These are phyloP conservation scores for Aspergillus transmontanensis DNA, from an alignment of 2,329 filamentous ascomycete genomes.

Conservation along the genomic window DNA sequence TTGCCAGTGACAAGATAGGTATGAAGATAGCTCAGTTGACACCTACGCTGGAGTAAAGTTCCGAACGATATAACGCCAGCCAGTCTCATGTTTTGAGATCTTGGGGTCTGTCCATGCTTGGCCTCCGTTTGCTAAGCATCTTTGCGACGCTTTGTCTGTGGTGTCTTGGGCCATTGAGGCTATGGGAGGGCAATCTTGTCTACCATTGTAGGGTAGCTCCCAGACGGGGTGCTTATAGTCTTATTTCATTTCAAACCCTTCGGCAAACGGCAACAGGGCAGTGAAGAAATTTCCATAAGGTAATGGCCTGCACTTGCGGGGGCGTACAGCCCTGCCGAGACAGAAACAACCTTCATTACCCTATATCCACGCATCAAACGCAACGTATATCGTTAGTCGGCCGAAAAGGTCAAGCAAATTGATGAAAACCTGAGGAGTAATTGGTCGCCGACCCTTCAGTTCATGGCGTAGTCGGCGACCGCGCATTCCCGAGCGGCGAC, in stretches of 20 bases:
- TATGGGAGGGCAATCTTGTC: neutral
- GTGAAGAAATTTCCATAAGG: neutral
- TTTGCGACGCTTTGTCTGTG: neutral
- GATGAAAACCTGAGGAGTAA: no score
- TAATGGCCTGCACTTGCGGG: neutral
- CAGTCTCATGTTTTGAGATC: conserved; percentile 25
- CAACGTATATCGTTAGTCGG: neutral
- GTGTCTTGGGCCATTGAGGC: no score
- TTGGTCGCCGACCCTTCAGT: neutral
- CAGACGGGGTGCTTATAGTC: neutral
- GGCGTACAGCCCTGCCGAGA: neutral
- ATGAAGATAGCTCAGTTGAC: neutral
- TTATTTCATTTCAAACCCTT: neutral
- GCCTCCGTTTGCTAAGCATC: neutral
- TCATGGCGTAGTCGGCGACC: neutral
- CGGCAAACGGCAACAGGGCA: neutral
- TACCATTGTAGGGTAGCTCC: neutral
- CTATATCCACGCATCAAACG: neutral
- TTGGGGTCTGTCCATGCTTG: neutral
- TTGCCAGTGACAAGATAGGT: neutral
- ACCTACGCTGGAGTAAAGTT: conserved; percentile 43
- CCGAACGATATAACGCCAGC: conserved; percentile 32
- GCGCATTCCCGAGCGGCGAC: neutral
- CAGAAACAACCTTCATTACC: neutral
- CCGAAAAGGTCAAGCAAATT: neutral